Evolutionary conservation across 495 filamentous ascomycete species (phyloP), one percentile per base, ranked within the genome.

Genomic region (Penicillium desertorum): DNA sequence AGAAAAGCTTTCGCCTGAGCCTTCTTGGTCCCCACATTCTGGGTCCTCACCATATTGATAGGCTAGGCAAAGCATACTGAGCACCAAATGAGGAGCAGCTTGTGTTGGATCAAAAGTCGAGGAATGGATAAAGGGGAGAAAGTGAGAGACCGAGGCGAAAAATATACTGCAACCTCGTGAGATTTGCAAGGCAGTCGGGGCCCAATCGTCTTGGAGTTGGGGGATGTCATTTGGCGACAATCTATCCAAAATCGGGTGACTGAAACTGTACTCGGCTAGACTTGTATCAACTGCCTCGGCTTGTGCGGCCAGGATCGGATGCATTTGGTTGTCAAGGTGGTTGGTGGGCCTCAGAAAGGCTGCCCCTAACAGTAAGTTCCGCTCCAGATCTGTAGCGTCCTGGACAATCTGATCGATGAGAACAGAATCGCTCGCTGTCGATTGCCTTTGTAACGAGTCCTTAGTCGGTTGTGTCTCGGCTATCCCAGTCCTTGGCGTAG

Each of bases 11-110:
- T 48, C 43, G 3, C 71, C 72, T 9, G 71, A 71, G 11, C 67
- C 65, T 51, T 53, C 34, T 59, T 64, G 53, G 22, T 62, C 51
- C 14, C 50, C 62, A 19, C 56, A 63, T 29, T 75, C 72, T 37
- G 71, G 71, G 51, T 75, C 71, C 22, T 73, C 65, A 11, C 72
- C 71, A 51, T 75, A 63, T 52, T 75, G 71, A 41, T 69, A 75
- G 4, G 52, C 69, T 14, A 75, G 67, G 16, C 39, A 69, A n/a
- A 75, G 65, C 14, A 75, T 69, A 41, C 65, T 67, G 22, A 75
- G 61, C 2, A 70, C 42, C 16, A 75, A 51, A 17, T 64, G 36
- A 6, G 46, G 55, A 22, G 69, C 25, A 3, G 34, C 20, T 29
- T 61, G 60, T 17, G 57, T 61, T 0, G 67, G 12, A 34, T 73